Evolutionary conservation across 306 rosid genomes (phyloP).

Genomic region (Mimosa bimucronata): DNA sequence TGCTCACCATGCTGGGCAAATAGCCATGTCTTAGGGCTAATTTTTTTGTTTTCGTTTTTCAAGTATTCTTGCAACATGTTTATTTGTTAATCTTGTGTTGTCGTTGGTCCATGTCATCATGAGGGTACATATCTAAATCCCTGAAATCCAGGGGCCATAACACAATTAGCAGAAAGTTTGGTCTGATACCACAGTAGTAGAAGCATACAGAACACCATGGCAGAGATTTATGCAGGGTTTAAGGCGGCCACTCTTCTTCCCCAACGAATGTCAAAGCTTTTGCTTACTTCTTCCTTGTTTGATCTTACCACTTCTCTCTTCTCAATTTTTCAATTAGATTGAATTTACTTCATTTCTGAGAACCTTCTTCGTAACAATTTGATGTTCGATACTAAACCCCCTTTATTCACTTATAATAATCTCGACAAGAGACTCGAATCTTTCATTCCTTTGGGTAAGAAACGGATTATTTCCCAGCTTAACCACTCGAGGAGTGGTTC

Average conservation of each 20-base stretch:
- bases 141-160: not conserved
- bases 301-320: not conserved
- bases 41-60: too few relatives aligned
- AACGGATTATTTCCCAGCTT: conserved; percentile 8
- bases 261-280: conserved; percentile 42
- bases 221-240: conserved; percentile 51
- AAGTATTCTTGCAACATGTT: too few relatives aligned
- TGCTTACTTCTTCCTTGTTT: conserved; percentile 7
- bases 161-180: not conserved
- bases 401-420: conserved; percentile 39
- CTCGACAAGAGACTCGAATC: conserved; percentile 34
- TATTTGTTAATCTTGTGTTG: not conserved
- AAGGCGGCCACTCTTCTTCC: conserved; percentile 46
- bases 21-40: too few relatives aligned
- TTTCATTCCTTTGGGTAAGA: conserved; percentile 28
- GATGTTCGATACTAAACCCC: conserved; percentile 52
- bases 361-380: conserved; percentile 33
- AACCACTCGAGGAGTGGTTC: conserved; percentile 53
- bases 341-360: not conserved
- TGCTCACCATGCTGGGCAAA: too few relatives aligned
- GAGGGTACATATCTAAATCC: not conserved
- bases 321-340: not conserved
- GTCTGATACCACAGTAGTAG: not conserved
- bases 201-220: not conserved
- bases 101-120: not conserved